Base-by-base conservation (phyloP, 2,329 filamentous ascomycete genomes). In the Graphiopsis chlorocephala region DNA sequence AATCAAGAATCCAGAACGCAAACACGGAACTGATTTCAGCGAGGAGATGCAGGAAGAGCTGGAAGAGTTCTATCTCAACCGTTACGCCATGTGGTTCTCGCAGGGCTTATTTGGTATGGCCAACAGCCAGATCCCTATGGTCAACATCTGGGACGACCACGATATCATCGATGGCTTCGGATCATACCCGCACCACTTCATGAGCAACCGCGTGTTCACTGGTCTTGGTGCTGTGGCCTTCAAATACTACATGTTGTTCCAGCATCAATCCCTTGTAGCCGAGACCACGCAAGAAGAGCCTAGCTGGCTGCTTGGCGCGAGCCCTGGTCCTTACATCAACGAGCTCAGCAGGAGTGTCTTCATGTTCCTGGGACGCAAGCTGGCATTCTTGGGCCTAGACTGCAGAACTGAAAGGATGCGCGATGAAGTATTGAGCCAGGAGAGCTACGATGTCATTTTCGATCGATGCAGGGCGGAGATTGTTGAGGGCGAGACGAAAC, bases 221-320 rank as follows among this genome's bases (percentile, higher is more conserved):
- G 95, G 96, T 0, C 78, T 99, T 10, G 96, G 95, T 2, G 90
- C 90, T 42, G 88, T 98, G 58, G 94, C 94, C 0, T 98, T 95
- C 85, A 99, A 99, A 77, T 99, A 98, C 78, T 99, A 99, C 73
- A 90, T 99, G 88, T 85, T 99, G 10, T 99, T 99, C 80, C 95
- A 99, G 77, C 95, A 99, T 71, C 96, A 99, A 77, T 96, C 90
- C 69, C 83, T 96, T 3, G 80, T 87, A 0, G 86, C 89, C 53
- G 95, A 99, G 79, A 92, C 89, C 0, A 89, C 96, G 69, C 82
- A 85, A 38, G 86, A 90, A 2, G 96, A 99, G 76, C 92, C 94
- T 2, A 97, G 92, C 74, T 98, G 95, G 95, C 80, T 96, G 20
- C 79, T 98, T 4, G 95, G 95, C 6, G 81, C 85, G 26, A 82